Base-by-base conservation (phyloP, 2,329 filamentous ascomycete genomes). In the Talaromyces marneffei region DNA sequence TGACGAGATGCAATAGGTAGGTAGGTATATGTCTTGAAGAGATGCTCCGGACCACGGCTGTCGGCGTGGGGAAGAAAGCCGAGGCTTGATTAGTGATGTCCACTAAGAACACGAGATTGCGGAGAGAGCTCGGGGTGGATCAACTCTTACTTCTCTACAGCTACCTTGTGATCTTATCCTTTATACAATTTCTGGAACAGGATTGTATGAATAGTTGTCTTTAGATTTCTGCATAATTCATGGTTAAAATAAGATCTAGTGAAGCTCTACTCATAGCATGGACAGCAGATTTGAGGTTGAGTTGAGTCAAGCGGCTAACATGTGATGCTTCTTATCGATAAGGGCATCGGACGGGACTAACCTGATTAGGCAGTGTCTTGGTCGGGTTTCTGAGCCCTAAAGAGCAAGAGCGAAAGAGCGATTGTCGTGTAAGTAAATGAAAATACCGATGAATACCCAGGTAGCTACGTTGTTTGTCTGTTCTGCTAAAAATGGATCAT, bases 31-130 rank as follows among this genome's bases (percentile, higher is more conserved):
- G 23, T 12, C 5, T 52, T 52, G 48, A n/a, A n/a, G n/a, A n/a
- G n/a, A n/a, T n/a, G n/a, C n/a, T n/a, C 48, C 48, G 48, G 54
- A 37, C 33, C 33, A 33, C 54, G 25, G 39, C n/a, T 60, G 59
- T 52, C 52, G 55, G 33, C 20, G 42, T 35, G 50, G 42, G 46
- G n/a, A 55, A 42, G 23, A 37, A n/a, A 33, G 57, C 50, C 50
- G 57, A 60, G 50, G 57, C 10, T 52, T 23, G 46, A 50, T 50
- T 31, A 50, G n/a, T 9, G 25, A 31, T 33, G 9, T 9, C 29
- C 29, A 9, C 29, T 33, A 33, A 33, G 29, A 35, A 35, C 5
- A 12, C 3, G 9, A 31, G 29, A 33, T 9, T 50, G 46, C 14
- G 46, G 46, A 20, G 46, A 50, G 27, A 48, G 14, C n/a, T 48